Base-by-base conservation (phyloP, 2,329 filamentous ascomycete species). In the Penicillium hesseltinei region DNA sequence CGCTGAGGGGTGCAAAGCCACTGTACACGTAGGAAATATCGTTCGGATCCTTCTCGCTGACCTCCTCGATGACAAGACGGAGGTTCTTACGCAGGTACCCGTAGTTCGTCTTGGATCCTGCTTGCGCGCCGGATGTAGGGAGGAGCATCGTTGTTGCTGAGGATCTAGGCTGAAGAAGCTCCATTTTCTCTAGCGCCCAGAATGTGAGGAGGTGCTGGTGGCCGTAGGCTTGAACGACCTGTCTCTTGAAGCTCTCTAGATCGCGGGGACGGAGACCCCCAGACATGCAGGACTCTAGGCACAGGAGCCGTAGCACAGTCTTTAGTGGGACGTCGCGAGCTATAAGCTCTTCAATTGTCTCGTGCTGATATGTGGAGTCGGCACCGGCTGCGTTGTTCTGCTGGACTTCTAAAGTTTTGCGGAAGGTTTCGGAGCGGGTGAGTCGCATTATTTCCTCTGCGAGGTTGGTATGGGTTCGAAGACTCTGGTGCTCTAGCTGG, bases 21-120 rank as follows among this genome's bases (percentile, higher is more conserved):
- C 91, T 96, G 76, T 97, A 99, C 11, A 97, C 92, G 69, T 99
- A 99, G n/a, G 92, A 89, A 60, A 97, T 88, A 67, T 99, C 94
- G 68, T 94, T 90, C 3, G 94, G 94, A 46, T 95, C 89, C 58
- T 94, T 88, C 74, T 99, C 94, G 70, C 96, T 92, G 39, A 99
- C 93, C 72, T 97, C 94, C 71, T 99, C 94, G 55, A 97, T 89
- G 71, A 97, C 96, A 17, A 99, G 83, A 31, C 89, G 86, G 15
- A 99, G 84, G 59, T 88, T 87, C 73, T 94, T 96, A 54, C 95
- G 88, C 5, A 97, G 79, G 64, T 91, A 90, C 5, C 86, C 88
- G 76, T 97, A 99, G 72, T 97, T 97, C 11, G 92, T 96, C 73
- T 92, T 91, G 23, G 83, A 85, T 17, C 88, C 88, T 19, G 81